Base-by-base conservation (phyloP, 2,329 filamentous ascomycete genomes). In the Decorospora gaudefroyi region DNA sequence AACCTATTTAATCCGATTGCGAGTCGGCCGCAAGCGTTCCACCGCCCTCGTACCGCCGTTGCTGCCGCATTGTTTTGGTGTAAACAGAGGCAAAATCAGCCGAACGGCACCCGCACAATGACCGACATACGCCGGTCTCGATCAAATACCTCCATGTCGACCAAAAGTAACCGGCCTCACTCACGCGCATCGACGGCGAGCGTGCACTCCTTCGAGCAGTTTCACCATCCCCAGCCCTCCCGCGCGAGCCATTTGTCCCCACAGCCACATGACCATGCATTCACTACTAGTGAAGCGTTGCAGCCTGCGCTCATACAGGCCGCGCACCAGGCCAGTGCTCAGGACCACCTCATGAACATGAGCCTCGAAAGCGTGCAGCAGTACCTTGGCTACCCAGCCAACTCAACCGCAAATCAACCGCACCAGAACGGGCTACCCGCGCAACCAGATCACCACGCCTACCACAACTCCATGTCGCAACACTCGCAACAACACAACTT, bases 181-280 rank as follows among this genome's bases (percentile, higher is more conserved):
- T 77, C 75, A 18, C 71, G 75, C 54, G 74, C 73, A 28, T 78
- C 75, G 10, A 77, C 75, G 12, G 72, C 75, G n/a, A 77, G 74
- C 54, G 55, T 74, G 26, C 73, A 76, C 32, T 72, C 67, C 11
- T 69, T 68, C 48, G 64, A 67, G 33, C 62, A 69, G 40, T 67
- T 65, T 53, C 59, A 53, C 25, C 54, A 55, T 13, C 49, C 41
- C 8, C 55, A 58, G 30, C 61, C 55, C 36, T 42, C 55, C 23
- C 49, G 50, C 6, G 40, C 42, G 8, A 15, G 31, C 19, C 55
- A 49, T 13, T 57, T 49, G 35, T 32, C 55, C 29, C 57, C 51
- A 37, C 57, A 58, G 40, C 54, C 60, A 38, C 60, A 64, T 34
- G 66, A 62, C 49, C 60, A 57, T 40, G 41, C 61, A 6, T 68